Conservation (phyloP, 2,329 filamentous ascomycete species). For the Xenosphaeropsis pyriputrescens region DNA sequence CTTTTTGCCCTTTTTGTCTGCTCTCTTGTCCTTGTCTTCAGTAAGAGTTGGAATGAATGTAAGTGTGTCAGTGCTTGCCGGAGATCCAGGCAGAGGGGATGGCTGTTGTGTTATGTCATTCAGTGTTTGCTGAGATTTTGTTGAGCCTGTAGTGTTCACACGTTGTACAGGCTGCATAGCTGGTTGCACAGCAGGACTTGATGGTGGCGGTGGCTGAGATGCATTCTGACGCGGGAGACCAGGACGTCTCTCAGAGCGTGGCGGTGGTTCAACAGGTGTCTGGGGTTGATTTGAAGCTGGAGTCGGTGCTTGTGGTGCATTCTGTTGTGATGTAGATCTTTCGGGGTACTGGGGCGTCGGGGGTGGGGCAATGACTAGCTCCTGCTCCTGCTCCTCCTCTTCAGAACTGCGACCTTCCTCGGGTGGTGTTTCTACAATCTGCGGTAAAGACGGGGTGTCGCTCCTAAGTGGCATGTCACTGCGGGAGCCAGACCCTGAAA, state of each 20-base stretch:
- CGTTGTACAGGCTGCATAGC: slow-evolving; percentile 5
- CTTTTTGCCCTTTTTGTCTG: slow-evolving; percentile 63
- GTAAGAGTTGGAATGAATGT: slow-evolving; percentile 66
- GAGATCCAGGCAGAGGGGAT: slow-evolving; percentile 55
- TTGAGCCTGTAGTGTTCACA: too few relatives aligned
- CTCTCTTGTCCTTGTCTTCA: slow-evolving; percentile 49
- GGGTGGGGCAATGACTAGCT: slow-evolving; percentile 4
- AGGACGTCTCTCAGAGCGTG: slow-evolving; percentile 29
- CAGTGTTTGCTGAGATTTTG: slow-evolving; percentile 7
- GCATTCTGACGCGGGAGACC: slow-evolving; percentile 18
- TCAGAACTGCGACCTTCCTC: slow-evolving; percentile 7
- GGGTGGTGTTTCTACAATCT: slow-evolving; percentile 52
- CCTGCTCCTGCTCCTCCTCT: slow-evolving; percentile 3
- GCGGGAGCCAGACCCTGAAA: background rate
- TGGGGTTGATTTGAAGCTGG: slow-evolving; percentile 6
- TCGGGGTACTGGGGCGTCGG: slow-evolving; percentile 26
- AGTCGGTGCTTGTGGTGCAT: background rate
- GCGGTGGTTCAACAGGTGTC: slow-evolving; percentile 28
- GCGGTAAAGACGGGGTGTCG: slow-evolving; percentile 25
- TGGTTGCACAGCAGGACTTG: slow-evolving; percentile 8
- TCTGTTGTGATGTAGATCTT: slow-evolving; percentile 36
- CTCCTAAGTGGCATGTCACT: background rate
- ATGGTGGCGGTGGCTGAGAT: too few relatives aligned
- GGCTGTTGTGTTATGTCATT: slow-evolving; percentile 52
- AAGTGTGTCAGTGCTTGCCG: slow-evolving; percentile 59